phyloP scores from a whole-genome alignment of 768 basidiomycete species.

The Gelatoporia subvermispora region DNA sequence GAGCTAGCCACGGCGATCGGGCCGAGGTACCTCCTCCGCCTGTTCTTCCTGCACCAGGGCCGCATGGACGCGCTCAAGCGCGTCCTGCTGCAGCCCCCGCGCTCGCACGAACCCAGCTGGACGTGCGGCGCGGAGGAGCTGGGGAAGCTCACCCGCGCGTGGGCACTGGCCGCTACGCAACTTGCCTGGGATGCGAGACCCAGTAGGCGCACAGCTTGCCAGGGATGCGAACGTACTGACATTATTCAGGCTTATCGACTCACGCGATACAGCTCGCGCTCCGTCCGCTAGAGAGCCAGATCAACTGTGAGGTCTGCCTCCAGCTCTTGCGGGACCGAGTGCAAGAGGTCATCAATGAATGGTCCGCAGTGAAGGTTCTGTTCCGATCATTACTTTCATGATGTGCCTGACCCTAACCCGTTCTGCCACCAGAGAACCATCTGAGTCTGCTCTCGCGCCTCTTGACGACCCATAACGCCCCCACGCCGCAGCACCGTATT shows the following conservation, averaged over 20 bases:
- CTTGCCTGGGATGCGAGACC: slow-evolving; percentile 23
- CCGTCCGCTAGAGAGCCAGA: slow-evolving; percentile 56
- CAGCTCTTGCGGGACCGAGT: slow-evolving; percentile 56
- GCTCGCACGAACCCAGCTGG: slow-evolving; percentile 16
- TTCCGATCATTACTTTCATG: too few relatives aligned
- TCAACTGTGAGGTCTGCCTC: slow-evolving; percentile 64
- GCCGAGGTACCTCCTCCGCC: slow-evolving; percentile 35
- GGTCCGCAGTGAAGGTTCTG: slow-evolving; percentile 73
- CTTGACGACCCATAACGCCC: too few relatives aligned
- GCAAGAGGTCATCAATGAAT: slow-evolving; percentile 58
- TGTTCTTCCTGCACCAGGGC: slow-evolving; percentile 34
- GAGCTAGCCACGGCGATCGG: slow-evolving; percentile 34
- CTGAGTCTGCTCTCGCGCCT: too few relatives aligned
- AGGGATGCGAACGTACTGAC: neutral
- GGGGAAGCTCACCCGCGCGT: slow-evolving; percentile 21
- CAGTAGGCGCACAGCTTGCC: slow-evolving; percentile 11
- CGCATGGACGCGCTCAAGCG: slow-evolving; percentile 32
- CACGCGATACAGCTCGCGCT: slow-evolving; percentile 64
- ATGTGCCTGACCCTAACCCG: too few relatives aligned
- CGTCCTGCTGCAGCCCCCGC: slow-evolving; percentile 24
- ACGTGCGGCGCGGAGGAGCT: slow-evolving; percentile 16
- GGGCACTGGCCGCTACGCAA: slow-evolving; percentile 25
- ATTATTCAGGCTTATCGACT: slow-evolving; percentile 55
- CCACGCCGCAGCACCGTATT: too few relatives aligned
- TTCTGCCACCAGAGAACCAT: too few relatives aligned